phyloP scores from a whole-genome alignment of 352 stramenopile genomes.

The Nothophytophthora sp. region DNA sequence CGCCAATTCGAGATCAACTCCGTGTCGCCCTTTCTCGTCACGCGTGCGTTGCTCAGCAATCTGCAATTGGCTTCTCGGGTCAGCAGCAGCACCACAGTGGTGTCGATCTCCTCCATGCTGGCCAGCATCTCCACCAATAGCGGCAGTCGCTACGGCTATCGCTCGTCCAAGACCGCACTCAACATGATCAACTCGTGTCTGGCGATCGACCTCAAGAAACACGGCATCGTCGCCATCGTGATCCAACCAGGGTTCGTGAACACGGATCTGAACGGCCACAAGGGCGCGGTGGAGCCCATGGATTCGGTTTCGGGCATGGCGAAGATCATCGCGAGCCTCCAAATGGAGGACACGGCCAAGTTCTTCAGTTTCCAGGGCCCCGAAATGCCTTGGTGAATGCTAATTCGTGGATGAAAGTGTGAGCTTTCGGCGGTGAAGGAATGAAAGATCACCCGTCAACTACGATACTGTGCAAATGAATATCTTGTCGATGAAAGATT shows the following conservation, averaged over 20 bases:
- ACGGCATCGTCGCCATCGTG: constrained; percentile 29
- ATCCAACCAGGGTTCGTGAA: constrained; percentile 40
- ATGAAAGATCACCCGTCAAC: too few relatives aligned
- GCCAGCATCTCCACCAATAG: too few relatives aligned
- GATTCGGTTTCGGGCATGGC: constrained; percentile 30
- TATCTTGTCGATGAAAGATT: too few relatives aligned
- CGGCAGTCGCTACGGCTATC: constrained; percentile 48
- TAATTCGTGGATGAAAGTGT: neutral
- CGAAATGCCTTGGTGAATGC: too few relatives aligned
- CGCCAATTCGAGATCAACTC: constrained; percentile 48
- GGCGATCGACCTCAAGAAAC: constrained; percentile 29
- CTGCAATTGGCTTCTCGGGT: constrained; percentile 23
- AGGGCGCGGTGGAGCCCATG: constrained; percentile 16
- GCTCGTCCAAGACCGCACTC: constrained; percentile 49
- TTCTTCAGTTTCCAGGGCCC: neutral
- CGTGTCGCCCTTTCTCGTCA: constrained; percentile 42
- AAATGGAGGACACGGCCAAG: constrained; percentile 19
- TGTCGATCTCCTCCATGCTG: too few relatives aligned
- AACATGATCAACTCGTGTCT: constrained; percentile 44
- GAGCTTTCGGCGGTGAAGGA: neutral
- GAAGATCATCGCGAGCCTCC: constrained; percentile 24
- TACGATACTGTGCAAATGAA: too few relatives aligned
- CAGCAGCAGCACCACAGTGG: too few relatives aligned
- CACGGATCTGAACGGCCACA: constrained; percentile 37
- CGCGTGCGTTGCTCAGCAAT: constrained; percentile 27